Evolutionary conservation across 2,329 filamentous ascomycete species (phyloP), one percentile per base, ranked within the genome.

Genomic region (Aspergillus costaricaensis): DNA sequence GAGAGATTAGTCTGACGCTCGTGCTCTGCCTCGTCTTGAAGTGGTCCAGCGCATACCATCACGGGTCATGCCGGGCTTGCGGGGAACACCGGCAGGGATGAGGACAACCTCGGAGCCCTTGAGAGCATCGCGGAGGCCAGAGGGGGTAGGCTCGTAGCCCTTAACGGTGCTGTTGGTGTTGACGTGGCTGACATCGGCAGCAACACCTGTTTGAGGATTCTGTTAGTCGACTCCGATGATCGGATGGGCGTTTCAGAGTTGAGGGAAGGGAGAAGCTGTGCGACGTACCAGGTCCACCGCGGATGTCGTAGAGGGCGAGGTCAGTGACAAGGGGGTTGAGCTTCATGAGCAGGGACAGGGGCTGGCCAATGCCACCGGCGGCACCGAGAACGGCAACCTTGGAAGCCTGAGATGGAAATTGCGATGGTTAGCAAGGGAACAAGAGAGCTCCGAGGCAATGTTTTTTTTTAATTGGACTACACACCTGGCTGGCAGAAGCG

Each of bases 21-120:
- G 36, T 17, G 25, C 49, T 23, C 21, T 23, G 21, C 21, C 21
- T 23, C 21, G 21, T 23, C 44, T 36, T 27, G 44, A 43, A 25
- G 25, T 55, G 32, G 57, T 49, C 19, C 15, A 38, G 53, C 41
- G 15, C 81, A 65, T 82, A 88, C 86, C 86, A 82, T 99, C 95
- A 86, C 95, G 93, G 83, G 91, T 96, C 95, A 99, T 99, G 83
- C 95, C 95, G 79, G 95, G 95, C 88, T 97, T 97, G 84, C 95
- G 92, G 77, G 95, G 95, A 70, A 99, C 94, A 86, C 95, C 95
- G 75, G 95, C 95, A 76, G 95, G 95, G 80, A 99, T 98, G 77
- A 99, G 88, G 76, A 99, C 91, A 72, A 99, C 88, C 82, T 98
- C 92, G 75, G 92, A 84, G 77, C 86, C 93, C 83, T 91, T 90